These are phyloP conservation scores for Apophysomyces trapeziformis DNA, from an alignment of 371 early-diverging fungal genomes.

Conservation along the genomic window DNA sequence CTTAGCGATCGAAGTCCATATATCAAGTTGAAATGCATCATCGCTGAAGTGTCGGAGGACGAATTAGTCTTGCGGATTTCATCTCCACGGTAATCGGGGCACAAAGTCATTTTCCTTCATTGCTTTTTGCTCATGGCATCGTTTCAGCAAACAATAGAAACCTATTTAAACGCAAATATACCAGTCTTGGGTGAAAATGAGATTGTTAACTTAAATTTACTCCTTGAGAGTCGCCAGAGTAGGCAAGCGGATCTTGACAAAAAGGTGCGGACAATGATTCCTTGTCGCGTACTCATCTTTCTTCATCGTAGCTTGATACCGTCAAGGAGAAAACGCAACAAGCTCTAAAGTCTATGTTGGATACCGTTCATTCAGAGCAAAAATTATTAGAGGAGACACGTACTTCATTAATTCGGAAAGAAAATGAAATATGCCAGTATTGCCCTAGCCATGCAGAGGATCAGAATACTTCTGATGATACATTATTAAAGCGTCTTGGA, in stretches of 20 bases:
- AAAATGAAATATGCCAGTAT: slow-evolving; percentile 18
- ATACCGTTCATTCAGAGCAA: slow-evolving; percentile 12
- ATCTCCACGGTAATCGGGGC: background rate
- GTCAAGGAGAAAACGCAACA: slow-evolving; percentile 17
- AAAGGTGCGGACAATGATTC: slow-evolving; percentile 18
- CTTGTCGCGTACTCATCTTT: background rate
- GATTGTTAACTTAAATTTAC: background rate
- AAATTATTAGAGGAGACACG: slow-evolving; percentile 11
- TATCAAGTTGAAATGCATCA: too few species aligned
- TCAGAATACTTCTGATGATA: slow-evolving; percentile 8
- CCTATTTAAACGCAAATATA: background rate
- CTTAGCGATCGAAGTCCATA: too few species aligned
- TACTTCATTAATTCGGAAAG: slow-evolving; percentile 17
- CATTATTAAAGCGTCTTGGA: slow-evolving; percentile 19
- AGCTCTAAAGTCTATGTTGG: background rate
- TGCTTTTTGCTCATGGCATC: background rate
- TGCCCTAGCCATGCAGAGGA: slow-evolving; percentile 2
- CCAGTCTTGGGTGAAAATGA: background rate
- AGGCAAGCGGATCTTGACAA: slow-evolving; percentile 27
- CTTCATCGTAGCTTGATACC: background rate
- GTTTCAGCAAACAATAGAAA: background rate
- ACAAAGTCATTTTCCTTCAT: background rate
- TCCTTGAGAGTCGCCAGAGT: slow-evolving; percentile 8
- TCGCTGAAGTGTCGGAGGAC: background rate
- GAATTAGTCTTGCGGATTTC: background rate